Conservation (phyloP, 306 rosid genomes). For the Cucumis cinereus region DNA sequence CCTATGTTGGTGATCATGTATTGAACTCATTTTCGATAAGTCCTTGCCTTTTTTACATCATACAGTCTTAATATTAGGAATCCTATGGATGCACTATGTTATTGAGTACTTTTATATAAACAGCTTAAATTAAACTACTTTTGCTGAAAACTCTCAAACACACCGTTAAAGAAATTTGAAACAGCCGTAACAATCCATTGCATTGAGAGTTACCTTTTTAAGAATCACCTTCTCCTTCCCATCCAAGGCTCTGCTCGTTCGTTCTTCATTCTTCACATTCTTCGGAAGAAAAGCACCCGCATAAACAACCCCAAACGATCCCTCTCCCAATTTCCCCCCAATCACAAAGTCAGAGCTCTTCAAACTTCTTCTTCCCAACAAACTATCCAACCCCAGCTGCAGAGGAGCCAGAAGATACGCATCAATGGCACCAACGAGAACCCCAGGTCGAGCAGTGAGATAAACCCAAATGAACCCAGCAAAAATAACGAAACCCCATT, state of each 20-base stretch:
- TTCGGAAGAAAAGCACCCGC: conserved; percentile 58
- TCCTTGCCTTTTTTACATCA: too few relatives aligned
- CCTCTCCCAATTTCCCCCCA: conserved; percentile 80
- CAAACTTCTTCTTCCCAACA: conserved; percentile 60
- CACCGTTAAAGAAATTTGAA: neutral
- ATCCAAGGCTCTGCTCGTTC: conserved; percentile 24
- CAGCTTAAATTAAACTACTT: neutral
- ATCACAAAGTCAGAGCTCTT: conserved; percentile 55
- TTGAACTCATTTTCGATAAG: too few relatives aligned
- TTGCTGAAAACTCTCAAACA: neutral
- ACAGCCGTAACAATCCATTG: neutral
- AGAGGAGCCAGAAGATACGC: conserved; percentile 82
- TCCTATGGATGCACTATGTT: neutral
- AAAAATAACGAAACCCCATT: conserved; percentile 41
- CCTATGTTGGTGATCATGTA: too few relatives aligned
- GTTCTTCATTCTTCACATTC: conserved; percentile 25
- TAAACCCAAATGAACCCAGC: conserved; percentile 69
- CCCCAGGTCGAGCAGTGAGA: conserved; percentile 85
- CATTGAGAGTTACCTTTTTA: conserved; percentile 45
- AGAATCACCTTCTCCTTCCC: conserved; percentile 67
- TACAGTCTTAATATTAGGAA: too few relatives aligned
- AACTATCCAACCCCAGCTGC: conserved; percentile 52
- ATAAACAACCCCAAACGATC: conserved; percentile 86
- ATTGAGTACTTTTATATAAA: neutral
- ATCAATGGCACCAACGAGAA: conserved; percentile 86